Evolutionary conservation across 1,284 basidiomycete genomes (phyloP).

Genomic region (Ustilago crameri): DNA sequence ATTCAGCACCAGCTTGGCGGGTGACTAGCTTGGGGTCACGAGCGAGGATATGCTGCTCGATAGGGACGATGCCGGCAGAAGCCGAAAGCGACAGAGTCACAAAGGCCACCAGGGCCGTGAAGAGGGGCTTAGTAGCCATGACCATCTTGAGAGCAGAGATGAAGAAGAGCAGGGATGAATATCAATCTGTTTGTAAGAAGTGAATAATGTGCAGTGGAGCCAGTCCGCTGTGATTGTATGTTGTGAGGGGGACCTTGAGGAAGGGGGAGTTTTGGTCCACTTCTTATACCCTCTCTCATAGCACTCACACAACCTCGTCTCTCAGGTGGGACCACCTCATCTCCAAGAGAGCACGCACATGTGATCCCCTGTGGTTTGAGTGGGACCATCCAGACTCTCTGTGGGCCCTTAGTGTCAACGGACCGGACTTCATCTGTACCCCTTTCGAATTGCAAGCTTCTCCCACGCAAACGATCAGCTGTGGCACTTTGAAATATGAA

Average conservation of each 20-base stretch:
- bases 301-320: too few relatives aligned
- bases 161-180: background rate
- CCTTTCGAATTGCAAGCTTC: too few relatives aligned
- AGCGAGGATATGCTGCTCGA: conserved; percentile 23
- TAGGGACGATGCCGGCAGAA: conserved; percentile 23
- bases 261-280: background rate
- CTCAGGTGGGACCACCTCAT: too few relatives aligned
- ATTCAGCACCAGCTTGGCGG: conserved; percentile 11
- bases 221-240: conserved; percentile 1
- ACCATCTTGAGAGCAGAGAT: conserved; percentile 10
- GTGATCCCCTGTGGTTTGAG: too few relatives aligned
- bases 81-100: conserved; percentile 23
- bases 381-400: too few relatives aligned
- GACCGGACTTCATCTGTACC: too few relatives aligned
- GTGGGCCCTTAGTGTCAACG: too few relatives aligned
- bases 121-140: conserved; percentile 13
- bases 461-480: too few relatives aligned
- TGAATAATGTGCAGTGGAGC: background rate
- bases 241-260: background rate
- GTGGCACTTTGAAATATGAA: too few relatives aligned
- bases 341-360: too few relatives aligned
- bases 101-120: conserved; percentile 29
- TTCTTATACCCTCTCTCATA: too few relatives aligned
- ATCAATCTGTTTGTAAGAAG: background rate
- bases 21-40: conserved; percentile 4